These are phyloP conservation scores for Fusarium sp. DNA, from an alignment of 2,329 filamentous ascomycete species.

Conservation along the genomic window DNA sequence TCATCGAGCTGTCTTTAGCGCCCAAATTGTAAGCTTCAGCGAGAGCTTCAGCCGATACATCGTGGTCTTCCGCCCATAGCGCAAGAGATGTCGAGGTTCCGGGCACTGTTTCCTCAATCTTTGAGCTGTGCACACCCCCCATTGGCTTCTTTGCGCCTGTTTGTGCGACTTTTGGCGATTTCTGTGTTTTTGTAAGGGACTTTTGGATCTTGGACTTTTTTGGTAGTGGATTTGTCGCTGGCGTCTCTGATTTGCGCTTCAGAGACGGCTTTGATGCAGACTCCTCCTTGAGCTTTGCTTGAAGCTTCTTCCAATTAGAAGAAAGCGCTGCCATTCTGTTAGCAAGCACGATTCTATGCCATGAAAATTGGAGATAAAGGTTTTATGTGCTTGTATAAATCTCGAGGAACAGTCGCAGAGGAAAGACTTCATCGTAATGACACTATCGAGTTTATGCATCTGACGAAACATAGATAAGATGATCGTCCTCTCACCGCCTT, in stretches of 20 bases:
- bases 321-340: slow-evolving; percentile 61
- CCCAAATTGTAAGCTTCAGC: slow-evolving; percentile 71
- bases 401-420: background rate
- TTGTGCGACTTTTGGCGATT: slow-evolving; percentile 3
- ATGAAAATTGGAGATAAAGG: background rate
- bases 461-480: slow-evolving; percentile 39
- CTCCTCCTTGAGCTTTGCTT: slow-evolving; percentile 68
- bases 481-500: slow-evolving; percentile 39
- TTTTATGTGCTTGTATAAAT: slow-evolving; percentile 12
- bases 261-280: slow-evolving; percentile 52
- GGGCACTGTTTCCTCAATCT: slow-evolving; percentile 52
- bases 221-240: slow-evolving; percentile 38
- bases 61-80: slow-evolving; percentile 70
- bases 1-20: slow-evolving; percentile 59
- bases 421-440: slow-evolving; percentile 15
- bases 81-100: slow-evolving; percentile 65
- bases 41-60: slow-evolving; percentile 69
- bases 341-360: background rate
- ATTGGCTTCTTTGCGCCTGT: slow-evolving; percentile 53
- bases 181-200: slow-evolving; percentile 8
- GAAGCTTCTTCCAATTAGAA: slow-evolving; percentile 83
- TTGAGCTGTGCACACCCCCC: slow-evolving; percentile 67
- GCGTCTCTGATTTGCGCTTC: slow-evolving; percentile 56
- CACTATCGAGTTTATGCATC: slow-evolving; percentile 39
- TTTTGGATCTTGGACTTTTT: slow-evolving; percentile 48